These are phyloP conservation scores for Dictyostelium capitatum DNA, from an alignment of 78 protist genomes.

Conservation along the genomic window DNA sequence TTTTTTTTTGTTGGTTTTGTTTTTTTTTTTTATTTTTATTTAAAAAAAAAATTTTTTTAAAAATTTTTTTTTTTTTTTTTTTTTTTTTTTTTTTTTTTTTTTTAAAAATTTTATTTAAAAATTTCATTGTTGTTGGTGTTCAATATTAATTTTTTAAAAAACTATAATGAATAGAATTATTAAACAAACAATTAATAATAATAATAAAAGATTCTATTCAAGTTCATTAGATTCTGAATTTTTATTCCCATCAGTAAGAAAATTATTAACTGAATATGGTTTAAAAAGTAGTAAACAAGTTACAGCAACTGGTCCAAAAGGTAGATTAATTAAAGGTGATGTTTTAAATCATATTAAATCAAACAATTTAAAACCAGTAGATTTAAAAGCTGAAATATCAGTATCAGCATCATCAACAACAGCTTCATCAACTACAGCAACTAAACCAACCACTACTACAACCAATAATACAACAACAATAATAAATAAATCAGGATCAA, in stretches of 20 bases:
- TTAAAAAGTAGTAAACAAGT: background rate
- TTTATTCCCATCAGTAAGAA: conserved; percentile 71
- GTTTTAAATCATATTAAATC: conserved; percentile 34
- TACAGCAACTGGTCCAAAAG: conserved; percentile 66
- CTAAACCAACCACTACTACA: conserved; percentile 15
- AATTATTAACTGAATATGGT: conserved; percentile 42
- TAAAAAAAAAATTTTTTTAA: too few relatives aligned
- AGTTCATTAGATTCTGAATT: background rate
- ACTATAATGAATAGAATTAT: background rate
- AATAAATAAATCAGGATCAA: background rate
- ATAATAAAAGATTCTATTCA: conserved; percentile 12
- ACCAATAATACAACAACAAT: background rate
- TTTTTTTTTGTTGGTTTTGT: too few relatives aligned
- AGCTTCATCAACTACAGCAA: background rate
- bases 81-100: too few relatives aligned
- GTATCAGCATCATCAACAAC: background rate
- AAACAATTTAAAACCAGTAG: conserved; percentile 53
- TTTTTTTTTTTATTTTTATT: too few relatives aligned
- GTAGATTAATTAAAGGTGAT: conserved; percentile 61
- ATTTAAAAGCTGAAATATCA: background rate
- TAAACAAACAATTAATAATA: background rate
- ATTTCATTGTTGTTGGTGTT: background rate
- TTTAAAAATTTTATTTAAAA: too few relatives aligned
- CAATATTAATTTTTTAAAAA: background rate
- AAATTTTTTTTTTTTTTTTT: too few relatives aligned